Percentiles rank a stretch among this genome's conserved stretches.
These are phyloP conservation scores for Backusella morwellensis DNA, from an alignment of 192 early-diverging fungal genomes.

Conservation along the genomic window DNA sequence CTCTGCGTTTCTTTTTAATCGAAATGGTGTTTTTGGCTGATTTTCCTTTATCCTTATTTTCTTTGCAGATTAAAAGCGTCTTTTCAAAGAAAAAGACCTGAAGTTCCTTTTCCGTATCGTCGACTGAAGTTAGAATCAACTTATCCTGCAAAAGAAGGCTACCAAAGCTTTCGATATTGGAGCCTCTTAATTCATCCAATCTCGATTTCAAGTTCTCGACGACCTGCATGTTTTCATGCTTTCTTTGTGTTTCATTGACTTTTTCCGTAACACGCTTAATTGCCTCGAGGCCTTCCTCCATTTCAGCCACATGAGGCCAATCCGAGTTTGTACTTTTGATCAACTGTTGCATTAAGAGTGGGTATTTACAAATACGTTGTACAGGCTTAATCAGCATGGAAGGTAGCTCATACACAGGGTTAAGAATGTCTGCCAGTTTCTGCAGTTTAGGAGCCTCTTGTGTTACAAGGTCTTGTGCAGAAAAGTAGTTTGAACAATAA, in stretches of 20 bases:
- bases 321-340: slow-evolving; percentile 61
- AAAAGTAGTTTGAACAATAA: slow-evolving; percentile 90
- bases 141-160: slow-evolving; percentile 82
- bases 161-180: slow-evolving; percentile 77
- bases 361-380: slow-evolving; percentile 98
- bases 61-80: slow-evolving; percentile 92
- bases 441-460: slow-evolving; percentile 62
- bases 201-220: slow-evolving; percentile 77
- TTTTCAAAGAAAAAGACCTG: slow-evolving; percentile 92
- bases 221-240: slow-evolving; percentile 81
- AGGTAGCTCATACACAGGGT: slow-evolving; percentile 84
- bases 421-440: slow-evolving; percentile 65
- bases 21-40: slow-evolving; percentile 42
- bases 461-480: slow-evolving; percentile 68
- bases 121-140: slow-evolving; percentile 72
- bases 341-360: slow-evolving; percentile 77
- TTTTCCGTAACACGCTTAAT: slow-evolving; percentile 85
- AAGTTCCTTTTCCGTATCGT: slow-evolving; percentile 77
- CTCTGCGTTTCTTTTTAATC: slow-evolving; percentile 61
- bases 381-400: slow-evolving; percentile 96
- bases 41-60: slow-evolving; percentile 44
- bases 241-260: slow-evolving; percentile 90
- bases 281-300: slow-evolving; percentile 68
- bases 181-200: slow-evolving; percentile 93
- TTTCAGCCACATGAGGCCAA: slow-evolving; percentile 56